These are phyloP conservation scores for Periconia macrospinosa DNA, from an alignment of 2,329 filamentous ascomycete genomes.

Conservation along the genomic window DNA sequence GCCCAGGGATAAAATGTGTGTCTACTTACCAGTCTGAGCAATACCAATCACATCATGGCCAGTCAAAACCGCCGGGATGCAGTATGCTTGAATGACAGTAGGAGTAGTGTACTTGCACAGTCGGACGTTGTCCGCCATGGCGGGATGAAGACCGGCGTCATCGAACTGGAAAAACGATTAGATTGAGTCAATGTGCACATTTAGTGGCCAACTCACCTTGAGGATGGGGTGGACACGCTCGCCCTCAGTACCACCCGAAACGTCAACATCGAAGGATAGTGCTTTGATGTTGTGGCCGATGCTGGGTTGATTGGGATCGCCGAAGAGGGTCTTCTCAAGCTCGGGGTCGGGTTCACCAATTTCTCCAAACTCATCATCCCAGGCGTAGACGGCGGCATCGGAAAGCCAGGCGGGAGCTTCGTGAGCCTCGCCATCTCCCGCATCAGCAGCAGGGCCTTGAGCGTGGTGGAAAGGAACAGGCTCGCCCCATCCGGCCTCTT, in stretches of 20 bases:
- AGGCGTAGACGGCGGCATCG: slow-evolving; percentile 74
- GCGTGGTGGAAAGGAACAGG: slow-evolving; percentile 14
- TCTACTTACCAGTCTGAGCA: slow-evolving; percentile 81
- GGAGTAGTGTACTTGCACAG: slow-evolving; percentile 71
- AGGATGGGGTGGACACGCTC: slow-evolving; percentile 48
- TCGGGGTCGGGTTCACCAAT: slow-evolving; percentile 71
- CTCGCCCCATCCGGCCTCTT: slow-evolving; percentile 16
- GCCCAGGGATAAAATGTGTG: background rate
- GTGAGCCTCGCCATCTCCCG: slow-evolving; percentile 6
- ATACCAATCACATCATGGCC: slow-evolving; percentile 84
- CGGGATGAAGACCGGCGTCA: slow-evolving; percentile 80
- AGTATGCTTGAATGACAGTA: slow-evolving; percentile 86
- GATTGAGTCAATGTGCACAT: background rate
- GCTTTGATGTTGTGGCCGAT: slow-evolving; percentile 66
- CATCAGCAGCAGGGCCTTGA: slow-evolving; percentile 27
- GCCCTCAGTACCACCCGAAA: slow-evolving; percentile 51
- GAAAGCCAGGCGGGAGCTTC: slow-evolving; percentile 50
- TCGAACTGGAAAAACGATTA: slow-evolving; percentile 59
- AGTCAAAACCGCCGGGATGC: slow-evolving; percentile 74
- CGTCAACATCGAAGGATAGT: slow-evolving; percentile 57
- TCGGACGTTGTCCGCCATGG: slow-evolving; percentile 75
- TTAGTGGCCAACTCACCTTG: slow-evolving; percentile 46
- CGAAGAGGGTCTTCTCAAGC: slow-evolving; percentile 77
- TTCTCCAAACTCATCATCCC: slow-evolving; percentile 83
- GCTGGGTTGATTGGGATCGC: slow-evolving; percentile 53